Evolutionary conservation across 2,329 filamentous ascomycete species (phyloP), one percentile per base, ranked within the genome.

Genomic region (Stylonectria norvegica): DNA sequence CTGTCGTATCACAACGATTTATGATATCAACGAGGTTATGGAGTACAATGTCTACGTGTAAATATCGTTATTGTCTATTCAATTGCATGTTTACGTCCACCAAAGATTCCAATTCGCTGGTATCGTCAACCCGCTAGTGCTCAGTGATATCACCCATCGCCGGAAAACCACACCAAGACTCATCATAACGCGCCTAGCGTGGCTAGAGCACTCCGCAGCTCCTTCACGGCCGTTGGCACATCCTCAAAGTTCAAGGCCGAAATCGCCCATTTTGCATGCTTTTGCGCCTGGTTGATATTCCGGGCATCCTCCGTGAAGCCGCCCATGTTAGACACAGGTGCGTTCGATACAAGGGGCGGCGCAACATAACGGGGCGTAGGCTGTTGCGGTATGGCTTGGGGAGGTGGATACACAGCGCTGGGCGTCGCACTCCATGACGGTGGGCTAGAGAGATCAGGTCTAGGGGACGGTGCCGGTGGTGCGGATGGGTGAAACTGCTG

Each of bases 201-300:
- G 40, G 77, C 71, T 47, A 98, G 67, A 3, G 93, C 93, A 43
- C 79, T 81, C 37, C 79, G 79, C 47, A 98, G 64, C 60, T 98
- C 90, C 57, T 83, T 83, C 4, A 97, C 83, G 0, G 93, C 93
- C 0, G 93, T 98, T 2, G 83, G 75, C 2, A 95, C 86, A 61
- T 98, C 93, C 53, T 98, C 93, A 64, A 98, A 98, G 56, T 96
- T 95, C 34, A 98, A 69, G 0, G 93, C 93, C 9, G 90, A 96
- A 29, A 97, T 95, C 1, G 93, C 93, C 88, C 89, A 98, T 57
- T 89, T 89, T 2, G 91, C 90, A 68, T 97, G 93, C 62, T 97
- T 98, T 63, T 95, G 89, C 4, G 93, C 91, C 54, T 83, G 78
- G 23, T 79, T 71, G 23, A 96, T 84, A 48, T 95, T 88, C 20